Conservation (phyloP, 225 moss, liverwort and hornwort species). For the Pseudoscleropodium purum region DNA sequence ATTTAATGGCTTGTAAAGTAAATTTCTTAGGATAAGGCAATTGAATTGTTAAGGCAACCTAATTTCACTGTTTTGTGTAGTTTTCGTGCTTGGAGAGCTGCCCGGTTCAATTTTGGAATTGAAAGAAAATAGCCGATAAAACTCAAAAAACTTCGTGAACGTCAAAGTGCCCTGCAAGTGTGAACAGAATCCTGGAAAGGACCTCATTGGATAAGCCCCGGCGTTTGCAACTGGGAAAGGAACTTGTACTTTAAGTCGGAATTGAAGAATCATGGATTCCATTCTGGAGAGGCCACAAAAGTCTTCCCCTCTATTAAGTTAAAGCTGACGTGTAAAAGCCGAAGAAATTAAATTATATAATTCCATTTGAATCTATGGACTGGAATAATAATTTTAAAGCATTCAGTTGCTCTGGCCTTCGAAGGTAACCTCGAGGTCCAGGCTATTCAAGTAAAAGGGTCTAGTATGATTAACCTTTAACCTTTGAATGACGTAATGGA, state of each 20-base stretch:
- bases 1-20: too few species aligned
- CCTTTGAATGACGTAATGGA: fast-evolving
- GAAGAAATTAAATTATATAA: too few species aligned
- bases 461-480: background rate
- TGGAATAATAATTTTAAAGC: background rate
- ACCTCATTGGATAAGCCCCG: background rate
- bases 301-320: background rate
- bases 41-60: too few species aligned
- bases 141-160: too few species aligned
- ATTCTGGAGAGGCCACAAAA: background rate
- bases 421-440: background rate
- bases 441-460: background rate
- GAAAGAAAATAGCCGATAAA: too few species aligned
- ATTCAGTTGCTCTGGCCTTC: background rate
- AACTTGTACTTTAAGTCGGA: background rate
- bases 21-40: too few species aligned
- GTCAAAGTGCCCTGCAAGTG: background rate
- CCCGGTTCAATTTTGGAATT: too few species aligned
- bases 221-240: background rate
- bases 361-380: background rate
- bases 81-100: too few species aligned
- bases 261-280: too few species aligned
- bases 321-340: background rate
- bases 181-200: background rate
- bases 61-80: too few species aligned